phyloP scores from a whole-genome alignment of 345 rosid species.

The Lepidium sativum region DNA sequence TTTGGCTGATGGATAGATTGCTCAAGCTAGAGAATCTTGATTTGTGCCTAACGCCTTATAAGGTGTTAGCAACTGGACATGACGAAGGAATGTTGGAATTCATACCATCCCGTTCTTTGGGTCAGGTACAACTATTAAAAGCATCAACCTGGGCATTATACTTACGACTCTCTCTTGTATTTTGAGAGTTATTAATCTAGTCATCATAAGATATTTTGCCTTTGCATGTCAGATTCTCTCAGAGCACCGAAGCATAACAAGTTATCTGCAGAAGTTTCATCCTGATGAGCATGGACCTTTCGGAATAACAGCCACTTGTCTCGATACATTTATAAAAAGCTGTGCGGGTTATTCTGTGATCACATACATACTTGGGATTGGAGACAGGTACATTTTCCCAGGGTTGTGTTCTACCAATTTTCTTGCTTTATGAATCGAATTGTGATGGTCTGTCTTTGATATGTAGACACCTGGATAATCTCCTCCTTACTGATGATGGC shows the following conservation, averaged over 20 bases:
- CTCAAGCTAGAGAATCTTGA: constrained; percentile 95
- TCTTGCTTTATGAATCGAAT: not conserved
- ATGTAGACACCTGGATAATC: constrained; percentile 79
- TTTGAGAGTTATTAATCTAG: not conserved
- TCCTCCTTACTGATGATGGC: constrained; percentile 93
- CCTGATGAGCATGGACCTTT: constrained; percentile 95
- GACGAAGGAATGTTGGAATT: constrained; percentile 99
- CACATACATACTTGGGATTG: constrained; percentile 93
- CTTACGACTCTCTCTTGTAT: not conserved
- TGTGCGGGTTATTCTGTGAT: constrained; percentile 99
- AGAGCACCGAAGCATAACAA: constrained; percentile 87
- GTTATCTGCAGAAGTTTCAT: constrained; percentile 92
- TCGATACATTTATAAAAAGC: constrained; percentile 92
- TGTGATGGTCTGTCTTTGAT: constrained; percentile 4
- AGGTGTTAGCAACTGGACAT: constrained; percentile 95
- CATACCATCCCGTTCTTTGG: constrained; percentile 87
- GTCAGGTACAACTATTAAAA: constrained; percentile 49
- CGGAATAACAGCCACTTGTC: constrained; percentile 91
- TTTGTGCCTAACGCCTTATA: constrained; percentile 81
- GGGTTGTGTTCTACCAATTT: not conserved
- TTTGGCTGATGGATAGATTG: constrained; percentile 95
- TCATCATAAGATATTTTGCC: not conserved
- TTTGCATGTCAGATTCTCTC: constrained; percentile 62
- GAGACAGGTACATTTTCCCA: constrained; percentile 58
- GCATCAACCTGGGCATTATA: not conserved